Conservation (phyloP, 208 protist species). For the Acanthamoeba culbertsoni region DNA sequence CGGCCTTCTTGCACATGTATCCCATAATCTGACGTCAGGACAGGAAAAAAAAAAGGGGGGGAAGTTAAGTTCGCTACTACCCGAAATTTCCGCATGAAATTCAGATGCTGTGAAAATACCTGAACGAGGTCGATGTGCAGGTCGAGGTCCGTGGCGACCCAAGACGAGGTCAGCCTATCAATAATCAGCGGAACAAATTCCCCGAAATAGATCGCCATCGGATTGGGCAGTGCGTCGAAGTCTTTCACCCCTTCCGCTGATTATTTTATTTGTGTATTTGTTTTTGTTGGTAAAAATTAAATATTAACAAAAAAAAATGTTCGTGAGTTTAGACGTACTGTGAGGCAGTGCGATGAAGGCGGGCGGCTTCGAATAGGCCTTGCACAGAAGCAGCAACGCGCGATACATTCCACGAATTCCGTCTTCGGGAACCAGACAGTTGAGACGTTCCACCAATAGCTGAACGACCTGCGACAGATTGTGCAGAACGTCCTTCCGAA, state of each 20-base stretch:
- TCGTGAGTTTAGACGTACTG: neutral
- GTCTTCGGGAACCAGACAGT: neutral
- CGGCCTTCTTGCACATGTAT: constrained; percentile 31
- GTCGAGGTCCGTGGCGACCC: neutral
- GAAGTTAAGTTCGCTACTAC: too few relatives aligned
- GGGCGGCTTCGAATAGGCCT: neutral
- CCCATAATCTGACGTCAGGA: constrained; percentile 33
- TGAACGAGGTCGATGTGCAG: constrained; percentile 37
- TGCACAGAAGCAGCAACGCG: constrained; percentile 3
- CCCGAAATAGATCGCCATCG: constrained; percentile 48
- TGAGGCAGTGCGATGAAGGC: neutral
- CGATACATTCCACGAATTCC: neutral
- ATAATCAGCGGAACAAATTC: constrained; percentile 46
- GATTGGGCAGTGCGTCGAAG: constrained; percentile 46
- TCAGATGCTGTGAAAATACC: neutral
- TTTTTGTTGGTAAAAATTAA: too few relatives aligned
- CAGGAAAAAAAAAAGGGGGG: too few relatives aligned
- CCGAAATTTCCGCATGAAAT: neutral
- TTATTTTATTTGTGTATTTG: too few relatives aligned
- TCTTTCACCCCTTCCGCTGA: neutral
- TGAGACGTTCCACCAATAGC: neutral
- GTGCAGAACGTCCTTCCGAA: constrained; percentile 16
- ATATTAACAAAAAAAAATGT: neutral
- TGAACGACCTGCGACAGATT: constrained; percentile 29
- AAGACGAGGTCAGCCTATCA: constrained; percentile 18